phyloP scores from a whole-genome alignment of 2,329 filamentous ascomycete genomes.

The Hymenotorrendiella dingleyae region DNA sequence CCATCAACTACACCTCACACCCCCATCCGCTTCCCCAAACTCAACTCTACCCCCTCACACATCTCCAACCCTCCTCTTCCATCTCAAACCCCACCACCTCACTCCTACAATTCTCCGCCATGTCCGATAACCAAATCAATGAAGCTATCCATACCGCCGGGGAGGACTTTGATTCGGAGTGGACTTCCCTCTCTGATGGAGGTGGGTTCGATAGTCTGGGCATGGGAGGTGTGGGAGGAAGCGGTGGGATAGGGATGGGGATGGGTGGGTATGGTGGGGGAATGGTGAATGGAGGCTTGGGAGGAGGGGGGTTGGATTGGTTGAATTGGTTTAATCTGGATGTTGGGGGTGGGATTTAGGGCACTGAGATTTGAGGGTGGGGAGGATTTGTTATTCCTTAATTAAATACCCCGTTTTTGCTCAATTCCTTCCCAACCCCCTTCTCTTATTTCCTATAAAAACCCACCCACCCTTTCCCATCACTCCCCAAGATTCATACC shows the following conservation, averaged over 20 bases:
- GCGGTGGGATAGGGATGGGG: conserved; percentile 5
- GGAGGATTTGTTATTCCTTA: no score
- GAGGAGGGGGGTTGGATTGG: background rate
- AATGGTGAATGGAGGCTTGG: background rate
- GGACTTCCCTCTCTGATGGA: conserved; percentile 19
- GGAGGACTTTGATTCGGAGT: conserved; percentile 44
- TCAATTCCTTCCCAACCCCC: background rate
- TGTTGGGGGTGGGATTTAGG: background rate
- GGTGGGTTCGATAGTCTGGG: conserved; percentile 29
- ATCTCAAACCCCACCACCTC: conserved; percentile 31
- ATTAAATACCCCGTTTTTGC: no score
- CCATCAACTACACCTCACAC: background rate
- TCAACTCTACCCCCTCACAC: background rate
- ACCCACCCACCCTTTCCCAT: no score
- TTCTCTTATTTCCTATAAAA: no score
- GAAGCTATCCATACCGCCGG: conserved; percentile 60
- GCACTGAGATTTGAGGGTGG: no score
- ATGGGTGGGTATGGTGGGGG: background rate
- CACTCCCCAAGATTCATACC: no score
- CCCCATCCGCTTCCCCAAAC: background rate
- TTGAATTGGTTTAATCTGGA: background rate
- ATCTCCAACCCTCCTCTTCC: background rate
- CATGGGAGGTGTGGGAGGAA: no score
- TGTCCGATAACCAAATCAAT: conserved; percentile 64
- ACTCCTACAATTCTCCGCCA: conserved; percentile 58